Evolutionary conservation across 495 filamentous ascomycete genomes (phyloP), one percentile per base, ranked within the genome.

Genomic region (Hypoxylon trugodes): DNA sequence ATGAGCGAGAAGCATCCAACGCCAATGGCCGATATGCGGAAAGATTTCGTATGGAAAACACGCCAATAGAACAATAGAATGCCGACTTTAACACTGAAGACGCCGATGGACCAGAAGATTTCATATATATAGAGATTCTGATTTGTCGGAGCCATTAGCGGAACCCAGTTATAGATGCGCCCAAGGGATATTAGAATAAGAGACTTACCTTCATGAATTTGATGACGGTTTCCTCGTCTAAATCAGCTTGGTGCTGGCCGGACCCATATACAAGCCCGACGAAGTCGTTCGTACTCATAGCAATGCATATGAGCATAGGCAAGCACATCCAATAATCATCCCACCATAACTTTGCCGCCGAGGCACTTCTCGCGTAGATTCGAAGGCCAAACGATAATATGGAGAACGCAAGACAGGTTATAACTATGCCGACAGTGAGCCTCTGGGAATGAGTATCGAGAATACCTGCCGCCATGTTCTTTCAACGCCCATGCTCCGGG

Each of bases 1-100:
- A 56, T 42, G 7, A 76, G 48, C 1, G 76, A 73, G 24, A 81
- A 74, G 8, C 54, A 53, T 13, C 76, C 74, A 52, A 82, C 70
- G n/a, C 69, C 55, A 26, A 77, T 66, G n/a, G 73, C 71, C 48
- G 72, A 72, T 19, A 70, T 55, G 21, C 74, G 70, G 51, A 81
- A 77, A 33, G 55, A 49, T n/a, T 59, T 57, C 6, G 73, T 76
- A 16, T 69, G 74, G 68, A 79, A 78, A 26, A 79, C 77, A 18
- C 75, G 73, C 61, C 66, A 76, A 57, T 79, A 79, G 70, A 80
- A 78, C 16, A 79, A 66, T 10, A 79, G 64, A 58, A 80, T 82
- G 46, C 71, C 71, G 32, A 73, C 59, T 36, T 73, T 73, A 28
- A 73, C 71, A 26, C 63, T 51, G 65, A 71, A 71, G 45, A 71